Conservation (phyloP, 129 eudicot species). For the Arctium minus region DNA sequence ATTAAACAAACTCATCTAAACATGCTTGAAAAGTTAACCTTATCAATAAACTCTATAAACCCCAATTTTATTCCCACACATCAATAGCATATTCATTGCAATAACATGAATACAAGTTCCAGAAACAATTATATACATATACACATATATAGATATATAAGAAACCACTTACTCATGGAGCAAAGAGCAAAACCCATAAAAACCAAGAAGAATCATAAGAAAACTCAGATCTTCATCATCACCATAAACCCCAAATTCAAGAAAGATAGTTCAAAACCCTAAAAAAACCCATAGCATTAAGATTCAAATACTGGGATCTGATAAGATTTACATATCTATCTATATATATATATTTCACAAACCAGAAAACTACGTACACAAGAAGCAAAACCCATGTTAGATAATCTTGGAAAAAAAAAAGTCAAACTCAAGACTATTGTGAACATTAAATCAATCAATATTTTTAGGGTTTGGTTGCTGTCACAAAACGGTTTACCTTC, state of each 20-base stretch:
- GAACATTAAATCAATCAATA: conserved; percentile 1
- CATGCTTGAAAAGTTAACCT: background rate
- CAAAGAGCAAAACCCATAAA: background rate
- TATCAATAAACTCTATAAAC: conserved; percentile 7
- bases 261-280: too few relatives aligned
- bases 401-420: conserved; percentile 10
- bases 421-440: conserved; percentile 17
- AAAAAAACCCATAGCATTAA: conserved; percentile 9
- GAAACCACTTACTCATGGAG: background rate
- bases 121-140: background rate
- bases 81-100: conserved; percentile 1
- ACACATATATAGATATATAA: background rate
- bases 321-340: conserved; percentile 1
- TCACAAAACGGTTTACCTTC: conserved; percentile 15
- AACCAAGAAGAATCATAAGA: background rate
- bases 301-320: conserved; percentile 19
- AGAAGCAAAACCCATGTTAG: conserved; percentile 13
- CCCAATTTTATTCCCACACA: conserved; percentile 5
- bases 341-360: conserved; percentile 7
- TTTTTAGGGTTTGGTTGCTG: conserved; percentile 5
- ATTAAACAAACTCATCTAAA: background rate
- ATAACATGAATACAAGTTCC: background rate
- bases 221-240: conserved; percentile 29
- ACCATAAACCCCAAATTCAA: conserved; percentile 16
- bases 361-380: conserved; percentile 2